Conservation (phyloP, 164 flowering plant species). For the Protea cynaroides region DNA sequence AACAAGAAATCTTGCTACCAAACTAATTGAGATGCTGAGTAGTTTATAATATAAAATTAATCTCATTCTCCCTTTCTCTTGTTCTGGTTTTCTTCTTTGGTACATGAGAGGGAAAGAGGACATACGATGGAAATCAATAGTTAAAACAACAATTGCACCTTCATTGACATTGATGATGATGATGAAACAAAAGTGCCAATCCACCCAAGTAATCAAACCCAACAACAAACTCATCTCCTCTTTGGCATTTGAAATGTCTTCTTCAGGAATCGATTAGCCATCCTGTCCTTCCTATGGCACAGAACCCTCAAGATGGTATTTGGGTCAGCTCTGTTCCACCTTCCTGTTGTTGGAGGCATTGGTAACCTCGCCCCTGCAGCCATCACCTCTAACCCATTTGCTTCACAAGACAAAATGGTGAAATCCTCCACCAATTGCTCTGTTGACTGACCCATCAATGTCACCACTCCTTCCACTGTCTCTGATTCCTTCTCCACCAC, state of each 20-base stretch:
- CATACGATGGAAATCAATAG: not conserved
- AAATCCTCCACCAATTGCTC: slow-evolving; percentile 88
- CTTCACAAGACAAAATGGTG: slow-evolving; percentile 64
- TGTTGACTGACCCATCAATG: slow-evolving; percentile 59
- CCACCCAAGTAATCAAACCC: too few species aligned
- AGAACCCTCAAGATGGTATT: slow-evolving; percentile 86
- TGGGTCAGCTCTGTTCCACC: slow-evolving; percentile 80
- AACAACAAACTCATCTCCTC: slow-evolving; percentile 35
- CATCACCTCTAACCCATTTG: slow-evolving; percentile 48
- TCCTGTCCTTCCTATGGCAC: slow-evolving; percentile 69
- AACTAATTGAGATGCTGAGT: not conserved
- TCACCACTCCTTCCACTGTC: slow-evolving; percentile 67
- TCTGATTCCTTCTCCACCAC: slow-evolving; percentile 67
- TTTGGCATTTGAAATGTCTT: slow-evolving; percentile 74
- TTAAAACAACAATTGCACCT: too few species aligned
- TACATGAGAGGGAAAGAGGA: not conserved
- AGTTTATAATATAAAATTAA: not conserved
- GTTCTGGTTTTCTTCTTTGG: not conserved
- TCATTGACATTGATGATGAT: too few species aligned
- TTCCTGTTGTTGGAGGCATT: slow-evolving; percentile 93
- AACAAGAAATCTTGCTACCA: too few species aligned
- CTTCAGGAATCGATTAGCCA: slow-evolving; percentile 73
- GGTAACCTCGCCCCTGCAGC: slow-evolving; percentile 56
- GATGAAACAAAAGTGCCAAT: too few species aligned
- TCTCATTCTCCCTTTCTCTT: not conserved